A percentile compares a stretch with the other conserved stretches of the same genome.
phyloP scores from a whole-genome alignment of 2,329 filamentous ascomycete genomes.

The Diplodia seriata region DNA sequence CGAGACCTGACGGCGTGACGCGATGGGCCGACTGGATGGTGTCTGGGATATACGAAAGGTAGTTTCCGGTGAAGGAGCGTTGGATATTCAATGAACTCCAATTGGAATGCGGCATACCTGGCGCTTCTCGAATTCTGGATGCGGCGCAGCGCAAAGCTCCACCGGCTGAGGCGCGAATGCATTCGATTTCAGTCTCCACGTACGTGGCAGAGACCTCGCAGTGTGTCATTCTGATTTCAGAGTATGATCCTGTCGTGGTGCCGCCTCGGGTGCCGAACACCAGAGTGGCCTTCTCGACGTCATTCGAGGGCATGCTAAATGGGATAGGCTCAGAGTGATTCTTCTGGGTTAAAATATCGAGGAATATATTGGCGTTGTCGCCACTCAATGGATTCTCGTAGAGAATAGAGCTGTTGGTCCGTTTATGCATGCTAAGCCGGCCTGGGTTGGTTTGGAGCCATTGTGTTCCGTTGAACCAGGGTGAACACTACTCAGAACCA shows the following conservation, averaged over 20 bases:
- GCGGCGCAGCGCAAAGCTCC: background rate
- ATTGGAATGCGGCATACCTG: background rate
- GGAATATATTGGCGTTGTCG: background rate
- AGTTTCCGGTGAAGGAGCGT: background rate
- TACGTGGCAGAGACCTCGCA: background rate
- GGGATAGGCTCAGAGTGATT: background rate
- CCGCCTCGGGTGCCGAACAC: background rate
- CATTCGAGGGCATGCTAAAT: background rate
- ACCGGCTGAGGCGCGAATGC: background rate
- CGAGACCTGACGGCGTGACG: background rate
- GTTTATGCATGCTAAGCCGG: background rate
- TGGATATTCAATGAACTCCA: background rate
- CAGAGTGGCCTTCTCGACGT: background rate
- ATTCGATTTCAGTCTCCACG: slow-evolving; percentile 3
- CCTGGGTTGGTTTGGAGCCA: background rate
- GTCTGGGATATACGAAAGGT: background rate
- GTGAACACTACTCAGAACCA: background rate
- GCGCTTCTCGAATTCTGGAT: slow-evolving; percentile 14
- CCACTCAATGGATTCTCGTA: background rate
- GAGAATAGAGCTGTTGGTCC: background rate
- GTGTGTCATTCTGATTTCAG: slow-evolving; percentile 27
- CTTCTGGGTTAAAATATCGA: background rate
- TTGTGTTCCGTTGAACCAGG: background rate
- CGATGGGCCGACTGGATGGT: background rate
- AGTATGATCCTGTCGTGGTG: background rate